phyloP scores from a whole-genome alignment of 2,329 filamentous ascomycete genomes.

The Penicillium sp. region DNA sequence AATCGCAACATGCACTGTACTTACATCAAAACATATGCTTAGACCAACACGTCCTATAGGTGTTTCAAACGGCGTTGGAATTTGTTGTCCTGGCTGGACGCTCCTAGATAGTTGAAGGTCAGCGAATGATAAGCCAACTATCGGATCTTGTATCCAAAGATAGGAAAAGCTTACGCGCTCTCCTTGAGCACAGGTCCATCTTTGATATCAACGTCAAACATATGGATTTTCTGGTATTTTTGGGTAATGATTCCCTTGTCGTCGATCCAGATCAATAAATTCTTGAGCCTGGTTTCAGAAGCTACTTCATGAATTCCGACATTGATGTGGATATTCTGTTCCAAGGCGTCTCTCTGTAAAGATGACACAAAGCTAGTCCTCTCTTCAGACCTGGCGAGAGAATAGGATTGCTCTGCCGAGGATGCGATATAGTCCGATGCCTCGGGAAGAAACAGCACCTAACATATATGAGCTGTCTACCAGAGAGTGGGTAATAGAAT shows the following conservation, averaged over 20 bases:
- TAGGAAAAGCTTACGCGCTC: constrained; percentile 39
- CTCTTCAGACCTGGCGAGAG: constrained; percentile 59
- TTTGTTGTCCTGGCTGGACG: constrained; percentile 57
- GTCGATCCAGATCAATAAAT: constrained; percentile 60
- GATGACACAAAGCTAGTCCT: constrained; percentile 67
- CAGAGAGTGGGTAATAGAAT: neutral
- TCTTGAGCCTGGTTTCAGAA: constrained; percentile 47
- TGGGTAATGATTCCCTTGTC: constrained; percentile 51
- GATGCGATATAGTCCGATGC: constrained; percentile 78
- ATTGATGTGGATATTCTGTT: constrained; percentile 61
- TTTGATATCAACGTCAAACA: constrained; percentile 66
- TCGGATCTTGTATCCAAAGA: neutral
- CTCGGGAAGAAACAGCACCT: constrained; percentile 84
- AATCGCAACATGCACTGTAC: constrained; percentile 10
- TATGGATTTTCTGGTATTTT: constrained; percentile 78
- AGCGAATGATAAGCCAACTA: neutral
- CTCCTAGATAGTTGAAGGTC: constrained; percentile 30
- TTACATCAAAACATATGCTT: constrained; percentile 76
- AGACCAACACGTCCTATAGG: constrained; percentile 66
- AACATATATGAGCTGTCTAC: constrained; percentile 6
- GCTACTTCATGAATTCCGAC: constrained; percentile 78
- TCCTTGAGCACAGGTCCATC: constrained; percentile 54
- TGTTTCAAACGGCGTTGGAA: constrained; percentile 64
- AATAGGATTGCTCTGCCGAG: constrained; percentile 58
- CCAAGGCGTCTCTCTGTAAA: constrained; percentile 58